Conservation (phyloP, 805 yeast species). For the Wickerhamiella azyma region DNA sequence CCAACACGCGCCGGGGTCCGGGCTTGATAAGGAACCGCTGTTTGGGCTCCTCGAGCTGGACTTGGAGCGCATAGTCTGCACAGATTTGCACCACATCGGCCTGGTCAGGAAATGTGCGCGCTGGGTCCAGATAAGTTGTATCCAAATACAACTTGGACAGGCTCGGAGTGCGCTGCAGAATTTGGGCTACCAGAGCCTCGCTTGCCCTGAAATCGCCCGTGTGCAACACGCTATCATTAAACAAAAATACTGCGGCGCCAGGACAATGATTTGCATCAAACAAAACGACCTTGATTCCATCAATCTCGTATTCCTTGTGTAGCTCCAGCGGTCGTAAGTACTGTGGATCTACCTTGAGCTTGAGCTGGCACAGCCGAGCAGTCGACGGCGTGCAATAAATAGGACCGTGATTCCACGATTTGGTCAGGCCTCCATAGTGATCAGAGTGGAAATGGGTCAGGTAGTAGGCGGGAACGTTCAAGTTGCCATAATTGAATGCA, state of each 20-base stretch:
- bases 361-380: constrained; percentile 37
- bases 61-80: constrained; percentile 36
- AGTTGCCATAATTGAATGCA: constrained; percentile 27
- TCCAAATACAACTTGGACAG: constrained; percentile 55
- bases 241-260: constrained; percentile 73
- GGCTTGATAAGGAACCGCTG: constrained; percentile 16
- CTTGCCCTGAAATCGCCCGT: constrained; percentile 89
- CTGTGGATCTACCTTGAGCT: constrained; percentile 41
- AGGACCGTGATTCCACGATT: constrained; percentile 58
- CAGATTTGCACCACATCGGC: constrained; percentile 46
- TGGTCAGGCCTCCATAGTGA: constrained; percentile 78
- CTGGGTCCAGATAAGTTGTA: constrained; percentile 75
- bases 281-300: constrained; percentile 39
- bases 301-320: constrained; percentile 31
- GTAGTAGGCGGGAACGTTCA: constrained; percentile 23
- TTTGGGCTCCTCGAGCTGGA: constrained; percentile 25
- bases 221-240: constrained; percentile 47
- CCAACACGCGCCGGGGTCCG: constrained; percentile 31
- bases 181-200: constrained; percentile 31
- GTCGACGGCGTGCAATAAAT: constrained; percentile 69
- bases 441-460: constrained; percentile 76
- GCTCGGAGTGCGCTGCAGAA: constrained; percentile 5
- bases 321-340: constrained; percentile 32
- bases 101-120: constrained; percentile 67
- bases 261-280: constrained; percentile 95